Percentiles rank a stretch among this genome's conserved stretches.
phyloP scores from a whole-genome alignment of 495 filamentous ascomycete genomes.

The Hypoxylon rickii region DNA sequence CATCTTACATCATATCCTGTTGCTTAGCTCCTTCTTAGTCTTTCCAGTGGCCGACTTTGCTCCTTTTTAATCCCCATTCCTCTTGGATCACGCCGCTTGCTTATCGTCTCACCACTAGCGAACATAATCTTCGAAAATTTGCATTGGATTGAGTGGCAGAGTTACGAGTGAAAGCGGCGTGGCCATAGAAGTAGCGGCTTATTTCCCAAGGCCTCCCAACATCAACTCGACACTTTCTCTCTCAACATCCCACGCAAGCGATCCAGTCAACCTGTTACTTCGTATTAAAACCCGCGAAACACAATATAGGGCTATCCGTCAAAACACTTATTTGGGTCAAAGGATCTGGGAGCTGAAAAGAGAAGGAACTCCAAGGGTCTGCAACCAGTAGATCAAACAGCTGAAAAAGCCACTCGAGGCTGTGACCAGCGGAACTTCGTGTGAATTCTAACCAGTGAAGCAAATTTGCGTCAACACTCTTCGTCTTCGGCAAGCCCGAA shows the following conservation, averaged over 20 bases:
- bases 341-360: constrained; percentile 21
- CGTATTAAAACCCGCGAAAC: constrained; percentile 12
- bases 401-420: constrained; percentile 4
- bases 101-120: constrained; percentile 3
- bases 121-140: constrained; percentile 2
- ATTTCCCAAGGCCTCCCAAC: constrained; percentile 19
- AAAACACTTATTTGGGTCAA: constrained; percentile 10
- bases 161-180: constrained; percentile 8
- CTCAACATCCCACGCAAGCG: constrained; percentile 6
- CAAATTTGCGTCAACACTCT: constrained; percentile 1
- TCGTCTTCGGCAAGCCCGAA: constrained; percentile 1
- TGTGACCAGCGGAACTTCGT: constrained; percentile 17
- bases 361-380: constrained; percentile 1
- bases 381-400: constrained; percentile 7
- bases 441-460: constrained; percentile 18
- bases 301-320: constrained; percentile 4
- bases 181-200: constrained; percentile 16
- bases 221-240: constrained; percentile 3
- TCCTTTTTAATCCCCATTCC: constrained; percentile 28
- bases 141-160: constrained; percentile 15
- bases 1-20: constrained; percentile 31
- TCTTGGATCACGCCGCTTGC: constrained; percentile 7
- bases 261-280: constrained; percentile 7
- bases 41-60: constrained; percentile 16
- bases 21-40: constrained; percentile 12